phyloP scores from a whole-genome alignment of 306 rosid genomes.

The Dryas alaskensis region DNA sequence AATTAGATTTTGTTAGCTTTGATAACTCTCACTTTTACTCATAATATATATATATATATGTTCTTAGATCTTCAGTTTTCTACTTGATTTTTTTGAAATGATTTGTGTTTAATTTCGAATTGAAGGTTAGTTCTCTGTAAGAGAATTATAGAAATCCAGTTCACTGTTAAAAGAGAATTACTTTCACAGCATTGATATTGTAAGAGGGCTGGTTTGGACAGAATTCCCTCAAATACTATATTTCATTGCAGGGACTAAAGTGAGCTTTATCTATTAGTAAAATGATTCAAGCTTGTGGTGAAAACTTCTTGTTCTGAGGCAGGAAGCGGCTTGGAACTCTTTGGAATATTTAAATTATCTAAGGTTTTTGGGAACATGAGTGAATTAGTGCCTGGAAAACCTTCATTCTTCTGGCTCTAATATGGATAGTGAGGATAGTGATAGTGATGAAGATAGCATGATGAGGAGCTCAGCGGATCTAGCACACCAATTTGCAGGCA shows the following conservation, averaged over 20 bases:
- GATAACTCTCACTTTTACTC: not conserved
- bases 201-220: constrained; percentile 67
- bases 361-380: constrained; percentile 84
- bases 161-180: constrained; percentile 9
- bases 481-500: constrained; percentile 68
- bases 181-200: constrained; percentile 77
- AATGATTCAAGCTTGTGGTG: not conserved
- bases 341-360: constrained; percentile 79
- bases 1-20: not conserved
- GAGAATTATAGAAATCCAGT: not conserved
- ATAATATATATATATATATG: not conserved
- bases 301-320: constrained; percentile 50
- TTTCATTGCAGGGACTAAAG: constrained; percentile 91
- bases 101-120: not conserved
- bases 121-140: not conserved
- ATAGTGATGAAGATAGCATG: constrained; percentile 62
- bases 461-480: constrained; percentile 46
- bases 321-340: constrained; percentile 70
- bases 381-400: constrained; percentile 55
- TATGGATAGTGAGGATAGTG: constrained; percentile 70
- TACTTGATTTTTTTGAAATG: not conserved
- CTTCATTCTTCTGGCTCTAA: constrained; percentile 43
- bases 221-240: constrained; percentile 80
- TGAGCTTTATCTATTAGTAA: constrained; percentile 25
- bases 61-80: not conserved